phyloP scores from a whole-genome alignment of 1,284 basidiomycete species.

The Coniophora puteana region DNA sequence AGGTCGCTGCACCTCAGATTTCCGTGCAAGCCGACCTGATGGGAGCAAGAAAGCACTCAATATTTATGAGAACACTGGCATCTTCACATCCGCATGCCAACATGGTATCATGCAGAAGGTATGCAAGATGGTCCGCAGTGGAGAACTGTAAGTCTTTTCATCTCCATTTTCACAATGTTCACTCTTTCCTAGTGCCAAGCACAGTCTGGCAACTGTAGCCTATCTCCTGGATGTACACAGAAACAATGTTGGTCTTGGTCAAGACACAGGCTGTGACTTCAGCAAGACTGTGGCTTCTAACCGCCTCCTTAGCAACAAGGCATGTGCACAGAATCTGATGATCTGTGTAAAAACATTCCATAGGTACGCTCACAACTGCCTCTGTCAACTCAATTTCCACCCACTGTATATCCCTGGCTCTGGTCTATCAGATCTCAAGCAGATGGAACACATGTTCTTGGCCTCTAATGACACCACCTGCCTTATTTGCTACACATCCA shows the following conservation, averaged over 20 bases:
- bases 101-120: slow-evolving; percentile 17
- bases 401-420: slow-evolving; percentile 16
- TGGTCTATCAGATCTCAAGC: slow-evolving; percentile 27
- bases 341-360: slow-evolving; percentile 25
- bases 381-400: slow-evolving; percentile 23
- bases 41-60: background rate
- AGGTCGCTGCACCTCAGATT: too few relatives aligned
- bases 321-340: background rate
- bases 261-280: slow-evolving; percentile 15
- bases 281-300: slow-evolving; percentile 9
- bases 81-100: slow-evolving; percentile 16
- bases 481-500: slow-evolving; percentile 18
- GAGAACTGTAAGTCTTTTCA: slow-evolving; percentile 6
- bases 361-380: slow-evolving; percentile 23
- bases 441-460: slow-evolving; percentile 23
- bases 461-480: slow-evolving; percentile 19
- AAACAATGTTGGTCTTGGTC: slow-evolving; percentile 7
- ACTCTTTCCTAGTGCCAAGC: slow-evolving; percentile 13
- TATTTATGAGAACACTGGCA: slow-evolving; percentile 10
- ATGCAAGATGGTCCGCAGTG: slow-evolving; percentile 18
- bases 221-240: slow-evolving; percentile 10
- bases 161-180: background rate
- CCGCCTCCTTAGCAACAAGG: slow-evolving; percentile 13
- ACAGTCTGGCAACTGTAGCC: slow-evolving; percentile 11
- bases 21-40: background rate